Evolutionary conservation across 768 basidiomycete genomes (phyloP), one percentile per base, ranked within the genome.

Genomic region (Boletellus emodensis): DNA sequence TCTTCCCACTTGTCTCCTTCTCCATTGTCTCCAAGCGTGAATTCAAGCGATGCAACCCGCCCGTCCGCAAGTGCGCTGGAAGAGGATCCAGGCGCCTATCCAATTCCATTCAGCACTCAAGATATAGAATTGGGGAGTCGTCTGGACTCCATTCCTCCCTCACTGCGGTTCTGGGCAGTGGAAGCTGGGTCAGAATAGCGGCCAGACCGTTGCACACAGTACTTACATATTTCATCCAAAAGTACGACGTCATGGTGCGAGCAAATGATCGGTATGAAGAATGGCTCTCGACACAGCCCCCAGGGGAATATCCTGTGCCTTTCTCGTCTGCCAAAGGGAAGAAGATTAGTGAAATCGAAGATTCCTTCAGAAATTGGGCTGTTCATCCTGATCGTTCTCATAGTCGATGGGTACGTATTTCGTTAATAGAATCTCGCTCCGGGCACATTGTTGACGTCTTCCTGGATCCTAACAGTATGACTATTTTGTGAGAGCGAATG

Each of bases 71-170:
- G n/a, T n/a, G n/a, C n/a, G n/a, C n/a, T n/a, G 33, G 37, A 42
- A 22, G 41, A 49, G 36, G 45, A 55, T 15, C 60, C 62, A 46
- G 53, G 63, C 13, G 52, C 50, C 39, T 59, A 59, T 30, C 52
- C 53, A 37, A 34, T 61, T 42, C 60, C 60, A 45, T 59, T 59
- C 49, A 4, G 30, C 9, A 2, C 24, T 18, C 1, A 0, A 17
- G 44, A 10, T 4, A 41, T 55, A 36, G 30, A 45, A 45, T 41
- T 49, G 49, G 62, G 57, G 20, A 54, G 54, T 37, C 52, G 63
- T 24, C 52, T 63, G 37, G 63, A 62, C 6, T 40, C 60, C 12
- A 49, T 62, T 7, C 2, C 44, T 11, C 11, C 18, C 6, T 1
- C 1, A 0, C 12, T 52, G 2, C 51, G 56, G 12, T 48, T 49